Conservation (phyloP, 1,139 yeast genomes). For the Taiozyma onychis region DNA sequence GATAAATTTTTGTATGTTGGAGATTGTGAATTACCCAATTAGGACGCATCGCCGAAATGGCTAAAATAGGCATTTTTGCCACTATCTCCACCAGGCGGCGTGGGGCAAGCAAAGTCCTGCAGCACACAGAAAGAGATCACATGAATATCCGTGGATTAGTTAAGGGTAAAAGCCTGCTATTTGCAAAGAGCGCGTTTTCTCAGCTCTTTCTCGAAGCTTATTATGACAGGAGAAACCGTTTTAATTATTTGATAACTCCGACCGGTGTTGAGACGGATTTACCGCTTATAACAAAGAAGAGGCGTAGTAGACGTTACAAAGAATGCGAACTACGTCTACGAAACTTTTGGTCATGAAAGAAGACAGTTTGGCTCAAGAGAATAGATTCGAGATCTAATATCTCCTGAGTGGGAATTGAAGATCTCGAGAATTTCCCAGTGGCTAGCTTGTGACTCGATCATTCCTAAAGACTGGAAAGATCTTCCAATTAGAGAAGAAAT, state of each 20-base stretch:
- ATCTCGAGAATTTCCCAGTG: constrained; percentile 52
- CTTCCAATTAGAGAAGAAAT: constrained; percentile 36
- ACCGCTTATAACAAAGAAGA: not conserved
- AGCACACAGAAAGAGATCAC: no score
- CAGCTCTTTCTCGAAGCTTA: no score
- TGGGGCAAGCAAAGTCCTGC: no score
- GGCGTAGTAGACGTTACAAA: no score
- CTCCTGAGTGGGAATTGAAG: constrained; percentile 47
- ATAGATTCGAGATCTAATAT: constrained; percentile 36
- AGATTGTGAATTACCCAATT: not conserved
- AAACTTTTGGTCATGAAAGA: constrained; percentile 37
- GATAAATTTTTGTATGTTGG: not conserved
- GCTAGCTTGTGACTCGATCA: constrained; percentile 46
- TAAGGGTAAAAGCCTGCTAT: not conserved
- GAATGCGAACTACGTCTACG: constrained; percentile 27
- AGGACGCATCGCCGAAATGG: not conserved
- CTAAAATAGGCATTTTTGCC: not conserved
- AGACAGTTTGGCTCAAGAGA: constrained; percentile 47
- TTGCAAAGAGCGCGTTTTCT: not conserved
- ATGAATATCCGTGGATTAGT: no score
- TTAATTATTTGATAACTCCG: not conserved
- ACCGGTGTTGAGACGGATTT: not conserved
- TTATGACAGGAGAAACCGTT: no score
- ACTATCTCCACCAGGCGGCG: not conserved
- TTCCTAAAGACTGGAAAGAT: constrained; percentile 42